Base-by-base conservation (phyloP, 352 stramenopile species). In the Globisporangium irregulare region DNA sequence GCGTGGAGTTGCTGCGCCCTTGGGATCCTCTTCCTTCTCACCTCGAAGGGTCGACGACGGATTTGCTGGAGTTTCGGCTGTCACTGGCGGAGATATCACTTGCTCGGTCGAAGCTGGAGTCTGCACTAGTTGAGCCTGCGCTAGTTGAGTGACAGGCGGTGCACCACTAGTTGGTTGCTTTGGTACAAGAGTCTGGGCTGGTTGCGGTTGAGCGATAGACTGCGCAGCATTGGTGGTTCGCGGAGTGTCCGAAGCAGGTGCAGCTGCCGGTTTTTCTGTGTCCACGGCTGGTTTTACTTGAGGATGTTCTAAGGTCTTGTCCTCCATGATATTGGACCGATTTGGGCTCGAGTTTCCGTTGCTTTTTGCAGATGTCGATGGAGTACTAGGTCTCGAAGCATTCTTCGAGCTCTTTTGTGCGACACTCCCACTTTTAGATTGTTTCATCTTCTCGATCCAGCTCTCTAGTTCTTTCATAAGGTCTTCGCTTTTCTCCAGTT, bases 381-480 rank as follows among this genome's bases (percentile, higher is more conserved):
- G n/a, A 25, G 48, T 59, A 20, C 22, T 61, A 15, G 38, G 24
- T 64, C 41, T 55, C 15, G 38, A 64, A 15, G 56, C 56, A 14
- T 32, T 27, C n/a, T 29, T 61, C 3, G 29, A 7, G 22, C 7
- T 43, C 1, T 27, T 56, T 5, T 32, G 50, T 6, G 3, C 50
- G 20, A 1, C 46, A 5, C 5, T 9, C 14, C 3, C 14, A 22
- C 15, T n/a, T 8, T 22, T 18, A 41, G 29, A 6, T 15, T 36
- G 50, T 53, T 66, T 70, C 0, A 27, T 32, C 15, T 66, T 9
- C 27, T 70, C 53, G 8, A 78, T 73, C 69, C 72, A 78, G 10
- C 50, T 41, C 9, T 58, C 61, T 12, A 83, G 68, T 41, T 79
- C 66, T 43, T 76, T 68, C 41, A 75, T 58, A 14, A 76, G 24